Percentiles rank a stretch among this genome's conserved stretches.
Evolutionary conservation across 169 alveolate species (phyloP).

Genomic region (Cryptosporidium baileyi): DNA sequence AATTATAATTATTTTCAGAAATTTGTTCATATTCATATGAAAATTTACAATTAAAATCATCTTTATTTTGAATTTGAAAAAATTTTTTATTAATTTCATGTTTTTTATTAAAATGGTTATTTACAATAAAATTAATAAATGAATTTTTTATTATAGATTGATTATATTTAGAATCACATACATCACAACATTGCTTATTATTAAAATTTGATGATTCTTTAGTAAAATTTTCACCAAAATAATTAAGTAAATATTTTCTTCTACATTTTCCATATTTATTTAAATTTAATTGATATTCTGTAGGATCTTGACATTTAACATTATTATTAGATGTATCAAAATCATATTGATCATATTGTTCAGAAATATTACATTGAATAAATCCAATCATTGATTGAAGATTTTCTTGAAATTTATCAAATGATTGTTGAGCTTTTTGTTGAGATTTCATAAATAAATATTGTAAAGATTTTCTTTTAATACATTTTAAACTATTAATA

Average conservation of each 20-base stretch:
- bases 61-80: background rate
- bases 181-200: constrained; percentile 20
- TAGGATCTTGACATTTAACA: constrained; percentile 1
- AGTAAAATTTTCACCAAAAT: constrained; percentile 77
- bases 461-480: constrained; percentile 65
- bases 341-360: constrained; percentile 72
- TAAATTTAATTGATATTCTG: background rate
- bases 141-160: background rate
- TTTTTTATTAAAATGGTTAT: background rate
- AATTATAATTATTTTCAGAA: background rate
- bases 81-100: background rate
- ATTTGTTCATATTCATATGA: background rate
- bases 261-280: constrained; percentile 73
- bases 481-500: constrained; percentile 45
- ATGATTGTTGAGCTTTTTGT: constrained; percentile 38
- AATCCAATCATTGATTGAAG: constrained; percentile 55
- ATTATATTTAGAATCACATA: constrained; percentile 20
- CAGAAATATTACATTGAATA: constrained; percentile 6
- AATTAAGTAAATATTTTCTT: constrained; percentile 73
- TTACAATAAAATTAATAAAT: background rate
- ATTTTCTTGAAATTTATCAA: constrained; percentile 68
- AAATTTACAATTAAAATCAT: background rate
- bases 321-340: constrained; percentile 5
- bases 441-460: constrained; percentile 32
- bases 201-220: constrained; percentile 13